A percentile compares a stretch with the other conserved stretches of the same genome.
These are phyloP conservation scores for Suillus subaureus DNA, from an alignment of 768 basidiomycete genomes.

Conservation along the genomic window DNA sequence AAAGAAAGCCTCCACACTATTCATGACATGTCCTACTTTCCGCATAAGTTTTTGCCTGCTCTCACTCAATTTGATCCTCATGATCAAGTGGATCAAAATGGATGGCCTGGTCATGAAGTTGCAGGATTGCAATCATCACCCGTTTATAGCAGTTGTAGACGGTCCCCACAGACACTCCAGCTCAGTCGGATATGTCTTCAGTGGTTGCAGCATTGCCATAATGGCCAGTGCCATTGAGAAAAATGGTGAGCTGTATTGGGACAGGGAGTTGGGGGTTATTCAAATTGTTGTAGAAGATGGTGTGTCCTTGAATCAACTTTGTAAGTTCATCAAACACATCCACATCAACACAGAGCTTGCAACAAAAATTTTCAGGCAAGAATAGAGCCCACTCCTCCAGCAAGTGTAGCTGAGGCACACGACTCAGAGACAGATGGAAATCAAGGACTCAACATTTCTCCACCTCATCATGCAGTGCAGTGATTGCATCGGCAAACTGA, in stretches of 20 bases:
- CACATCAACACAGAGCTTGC: constrained; percentile 29
- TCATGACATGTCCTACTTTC: background rate
- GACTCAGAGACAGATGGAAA: background rate
- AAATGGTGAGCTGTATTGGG: background rate
- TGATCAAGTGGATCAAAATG: constrained; percentile 3
- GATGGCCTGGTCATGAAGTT: constrained; percentile 6
- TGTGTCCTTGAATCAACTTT: constrained; percentile 19
- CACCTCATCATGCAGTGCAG: background rate
- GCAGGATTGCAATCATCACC: constrained; percentile 11
- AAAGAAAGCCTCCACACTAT: constrained; percentile 12
- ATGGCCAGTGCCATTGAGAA: constrained; percentile 8
- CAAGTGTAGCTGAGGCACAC: constrained; percentile 7
- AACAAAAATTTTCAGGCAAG: background rate
- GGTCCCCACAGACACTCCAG: constrained; percentile 11
- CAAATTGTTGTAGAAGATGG: constrained; percentile 28
- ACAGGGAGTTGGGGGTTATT: background rate
- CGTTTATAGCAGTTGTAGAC: constrained; percentile 11
- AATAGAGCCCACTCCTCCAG: constrained; percentile 3
- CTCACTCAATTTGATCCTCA: constrained; percentile 10
- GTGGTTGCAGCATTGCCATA: constrained; percentile 8
- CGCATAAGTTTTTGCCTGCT: background rate
- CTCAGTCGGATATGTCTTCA: constrained; percentile 9
- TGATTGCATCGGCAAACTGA: background rate
- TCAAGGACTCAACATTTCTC: background rate
- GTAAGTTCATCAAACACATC: constrained; percentile 26